phyloP scores from a whole-genome alignment of 345 rosid species.

The Citrus hindsii region DNA sequence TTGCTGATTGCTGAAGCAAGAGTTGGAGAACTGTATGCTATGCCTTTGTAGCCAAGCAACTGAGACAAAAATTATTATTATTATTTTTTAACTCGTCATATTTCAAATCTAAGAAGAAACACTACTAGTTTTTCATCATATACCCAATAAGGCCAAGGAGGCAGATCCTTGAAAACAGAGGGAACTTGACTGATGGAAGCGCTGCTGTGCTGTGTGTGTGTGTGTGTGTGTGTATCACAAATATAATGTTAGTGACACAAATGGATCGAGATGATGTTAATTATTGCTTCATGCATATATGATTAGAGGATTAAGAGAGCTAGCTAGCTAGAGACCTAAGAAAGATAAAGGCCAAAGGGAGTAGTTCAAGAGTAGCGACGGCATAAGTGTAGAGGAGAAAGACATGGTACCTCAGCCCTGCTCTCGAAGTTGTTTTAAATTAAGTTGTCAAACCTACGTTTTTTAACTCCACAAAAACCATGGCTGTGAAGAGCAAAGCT shows the following conservation, averaged over 20 bases:
- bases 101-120: no score
- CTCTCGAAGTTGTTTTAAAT: slow-evolving; percentile 29
- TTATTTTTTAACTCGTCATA: no score
- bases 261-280: no score
- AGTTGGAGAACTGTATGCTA: slow-evolving; percentile 31
- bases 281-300: no score
- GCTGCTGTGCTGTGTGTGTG: no score
- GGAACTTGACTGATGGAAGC: no score
- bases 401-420: slow-evolving; percentile 33
- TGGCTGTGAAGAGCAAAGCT: slow-evolving; percentile 28
- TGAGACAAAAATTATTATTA: no score
- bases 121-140: no score
- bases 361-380: slow-evolving; percentile 19
- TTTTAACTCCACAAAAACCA: slow-evolving; percentile 21
- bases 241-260: no score
- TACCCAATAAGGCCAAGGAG: no score
- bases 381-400: slow-evolving; percentile 20
- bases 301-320: neutral
- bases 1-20: slow-evolving; percentile 48
- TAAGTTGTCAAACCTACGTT: slow-evolving; percentile 27
- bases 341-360: slow-evolving; percentile 16
- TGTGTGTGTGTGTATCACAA: no score
- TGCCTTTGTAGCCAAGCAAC: slow-evolving; percentile 24
- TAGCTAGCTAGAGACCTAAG: neutral
- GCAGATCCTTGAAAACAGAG: no score